Evolutionary conservation across 169 alveolate species (phyloP).

Genomic region (Eimeria brunetti): DNA sequence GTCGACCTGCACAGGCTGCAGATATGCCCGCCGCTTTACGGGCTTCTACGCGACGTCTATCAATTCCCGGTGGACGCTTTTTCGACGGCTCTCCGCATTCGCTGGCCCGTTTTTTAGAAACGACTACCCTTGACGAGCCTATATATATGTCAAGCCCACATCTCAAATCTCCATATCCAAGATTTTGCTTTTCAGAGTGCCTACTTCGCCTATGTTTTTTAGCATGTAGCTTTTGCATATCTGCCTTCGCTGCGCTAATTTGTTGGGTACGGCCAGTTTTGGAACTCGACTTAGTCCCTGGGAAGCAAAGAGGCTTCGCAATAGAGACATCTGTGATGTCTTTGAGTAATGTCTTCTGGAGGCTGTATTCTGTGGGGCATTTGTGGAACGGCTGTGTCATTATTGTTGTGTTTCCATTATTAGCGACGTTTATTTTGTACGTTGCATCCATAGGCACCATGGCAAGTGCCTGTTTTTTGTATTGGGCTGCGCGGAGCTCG

Average conservation of each 20-base stretch:
- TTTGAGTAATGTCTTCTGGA: conserved; percentile 26
- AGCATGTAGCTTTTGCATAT: conserved; percentile 18
- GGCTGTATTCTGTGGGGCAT: conserved; percentile 45
- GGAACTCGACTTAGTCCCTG: conserved; percentile 34
- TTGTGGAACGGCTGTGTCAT: not conserved
- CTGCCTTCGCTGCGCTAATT: conserved; percentile 1
- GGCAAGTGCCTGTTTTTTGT: conserved; percentile 17
- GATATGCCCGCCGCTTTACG: not conserved
- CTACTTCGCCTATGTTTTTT: conserved; percentile 1
- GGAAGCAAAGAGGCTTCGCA: conserved; percentile 53
- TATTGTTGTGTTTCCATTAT: conserved; percentile 37
- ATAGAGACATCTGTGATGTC: conserved; percentile 43
- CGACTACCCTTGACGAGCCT: not conserved
- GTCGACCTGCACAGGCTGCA: not conserved
- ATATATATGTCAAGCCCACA: not conserved
- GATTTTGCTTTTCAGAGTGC: conserved; percentile 13
- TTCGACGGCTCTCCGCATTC: not conserved
- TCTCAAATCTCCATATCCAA: not conserved
- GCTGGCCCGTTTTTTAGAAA: not conserved
- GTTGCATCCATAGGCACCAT: conserved; percentile 34
- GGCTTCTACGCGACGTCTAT: not conserved
- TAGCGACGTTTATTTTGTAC: conserved; percentile 17
- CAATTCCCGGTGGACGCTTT: not conserved
- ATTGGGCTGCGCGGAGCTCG: not conserved
- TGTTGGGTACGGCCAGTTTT: conserved; percentile 69